Evolutionary conservation across 179 eudicot species (phyloP), one percentile per base, ranked within the genome.

Genomic region (Spergularia azorica): DNA sequence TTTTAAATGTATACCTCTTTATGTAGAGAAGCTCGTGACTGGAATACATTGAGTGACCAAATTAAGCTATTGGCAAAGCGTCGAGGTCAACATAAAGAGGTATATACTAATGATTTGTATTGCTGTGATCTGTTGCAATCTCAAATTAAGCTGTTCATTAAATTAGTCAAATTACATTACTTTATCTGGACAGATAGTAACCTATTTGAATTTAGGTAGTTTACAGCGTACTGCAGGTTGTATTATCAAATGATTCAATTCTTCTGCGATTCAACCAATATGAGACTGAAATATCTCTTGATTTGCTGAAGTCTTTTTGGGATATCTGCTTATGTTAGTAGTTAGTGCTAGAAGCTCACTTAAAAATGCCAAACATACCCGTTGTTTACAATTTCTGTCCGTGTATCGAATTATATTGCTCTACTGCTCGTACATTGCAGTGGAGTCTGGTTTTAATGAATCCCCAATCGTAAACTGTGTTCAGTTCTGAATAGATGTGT

Each of bases 81-180:
- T 18, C 89, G 98, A 5, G 98, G 98, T 21, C 98, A 95, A 83
- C 87, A 89, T 76, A 93, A 93, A 77, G 97, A 95, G 98, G 98
- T 95, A 74, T 8, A 0, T 17, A 6, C 16, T 60, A 63, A 12
- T 70, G 59, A 50, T 65, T 14, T 17, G 18, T 58, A 41, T 8
- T 67, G 39, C 13, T 41, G 67, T 21, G 11, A 9, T 21, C 32
- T 12, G 7, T 32, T 32, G 16, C 48, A 63, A 63, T 18, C 3
- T 2, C 7, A 32, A 36, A 63, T 15, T 14, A 36, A 63, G 18
- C 64, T 60, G 36, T 10, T 20, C 64, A 60, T 17, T 0, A 20
- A 18, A 20, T 11, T 9, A 17, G 12, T 17, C 39, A 46, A 46
- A 46, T 46, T 9, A 46, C 50, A 46, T 46, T 18, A 5, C 6